These are phyloP conservation scores for Mycosphaerella sp. DNA, from an alignment of 2,329 filamentous ascomycete genomes.

Conservation along the genomic window DNA sequence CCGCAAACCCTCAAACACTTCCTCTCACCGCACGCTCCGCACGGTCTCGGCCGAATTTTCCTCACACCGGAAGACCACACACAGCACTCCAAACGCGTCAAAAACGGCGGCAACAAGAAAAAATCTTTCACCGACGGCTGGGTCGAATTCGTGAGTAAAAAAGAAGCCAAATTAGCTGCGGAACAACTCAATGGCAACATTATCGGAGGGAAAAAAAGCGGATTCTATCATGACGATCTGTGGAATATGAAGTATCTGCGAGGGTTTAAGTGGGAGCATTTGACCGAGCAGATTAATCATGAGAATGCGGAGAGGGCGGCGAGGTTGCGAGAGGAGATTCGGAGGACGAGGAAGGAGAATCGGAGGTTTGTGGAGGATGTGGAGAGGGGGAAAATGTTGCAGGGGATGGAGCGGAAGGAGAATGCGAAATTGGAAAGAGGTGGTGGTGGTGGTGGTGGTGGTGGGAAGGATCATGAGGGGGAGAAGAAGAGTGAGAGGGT, in stretches of 20 bases:
- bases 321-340: slow-evolving; percentile 71
- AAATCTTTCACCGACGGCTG: slow-evolving; percentile 76
- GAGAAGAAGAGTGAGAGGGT: background rate
- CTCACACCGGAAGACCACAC: slow-evolving; percentile 68
- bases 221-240: slow-evolving; percentile 77
- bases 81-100: slow-evolving; percentile 60
- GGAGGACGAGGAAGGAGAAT: slow-evolving; percentile 69
- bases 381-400: slow-evolving; percentile 71
- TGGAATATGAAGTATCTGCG: slow-evolving; percentile 79
- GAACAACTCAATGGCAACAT: slow-evolving; percentile 70
- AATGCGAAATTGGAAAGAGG: slow-evolving; percentile 50
- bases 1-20: slow-evolving; percentile 69
- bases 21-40: slow-evolving; percentile 64
- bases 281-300: slow-evolving; percentile 70
- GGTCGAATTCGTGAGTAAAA: slow-evolving; percentile 74
- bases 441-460: slow-evolving; percentile 27
- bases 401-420: slow-evolving; percentile 56
- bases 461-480: background rate
- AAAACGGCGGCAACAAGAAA: slow-evolving; percentile 75
- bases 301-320: slow-evolving; percentile 75
- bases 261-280: slow-evolving; percentile 71
- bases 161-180: slow-evolving; percentile 68
- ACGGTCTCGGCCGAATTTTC: slow-evolving; percentile 66
- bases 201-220: slow-evolving; percentile 77
- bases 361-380: slow-evolving; percentile 74